Conservation (phyloP, 257 asterid genomes). For the Linderniella brevidens region DNA sequence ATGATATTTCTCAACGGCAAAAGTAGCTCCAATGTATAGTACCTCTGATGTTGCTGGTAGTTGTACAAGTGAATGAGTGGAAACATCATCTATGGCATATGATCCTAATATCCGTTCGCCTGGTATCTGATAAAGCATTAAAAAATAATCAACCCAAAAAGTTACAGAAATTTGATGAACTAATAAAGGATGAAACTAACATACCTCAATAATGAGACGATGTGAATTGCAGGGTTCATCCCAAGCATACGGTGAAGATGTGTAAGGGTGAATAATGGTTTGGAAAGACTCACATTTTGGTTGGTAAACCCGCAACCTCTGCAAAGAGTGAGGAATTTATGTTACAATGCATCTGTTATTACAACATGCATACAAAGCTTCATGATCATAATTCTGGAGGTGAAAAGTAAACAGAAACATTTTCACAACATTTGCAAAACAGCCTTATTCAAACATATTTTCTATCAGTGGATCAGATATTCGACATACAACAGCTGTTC, state of each 20-base stretch:
- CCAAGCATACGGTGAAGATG: conserved; percentile 84
- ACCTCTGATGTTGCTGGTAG: conserved; percentile 86
- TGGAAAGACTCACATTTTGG: conserved; percentile 91
- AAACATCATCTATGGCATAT: conserved; percentile 62
- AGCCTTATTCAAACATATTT: background rate
- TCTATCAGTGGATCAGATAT: too few relatives aligned
- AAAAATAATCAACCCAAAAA: background rate
- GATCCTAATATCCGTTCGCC: conserved; percentile 86
- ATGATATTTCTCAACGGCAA: background rate
- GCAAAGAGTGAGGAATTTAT: conserved; percentile 13
- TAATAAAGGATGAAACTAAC: conserved; percentile 9
- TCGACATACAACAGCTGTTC: too few relatives aligned
- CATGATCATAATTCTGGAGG: too few relatives aligned
- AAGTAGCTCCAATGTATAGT: conserved; percentile 3
- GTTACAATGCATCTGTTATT: background rate
- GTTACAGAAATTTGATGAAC: background rate
- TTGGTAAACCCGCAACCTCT: conserved; percentile 87
- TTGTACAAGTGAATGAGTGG: conserved; percentile 41
- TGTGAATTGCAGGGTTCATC: conserved; percentile 94
- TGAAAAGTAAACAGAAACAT: background rate
- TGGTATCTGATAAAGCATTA: conserved; percentile 46
- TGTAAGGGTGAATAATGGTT: conserved; percentile 72
- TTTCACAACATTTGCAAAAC: background rate
- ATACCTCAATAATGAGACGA: conserved; percentile 83
- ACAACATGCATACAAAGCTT: too few relatives aligned